phyloP scores from a whole-genome alignment of 1,284 basidiomycete species.

The Rhodotorula sp. region DNA sequence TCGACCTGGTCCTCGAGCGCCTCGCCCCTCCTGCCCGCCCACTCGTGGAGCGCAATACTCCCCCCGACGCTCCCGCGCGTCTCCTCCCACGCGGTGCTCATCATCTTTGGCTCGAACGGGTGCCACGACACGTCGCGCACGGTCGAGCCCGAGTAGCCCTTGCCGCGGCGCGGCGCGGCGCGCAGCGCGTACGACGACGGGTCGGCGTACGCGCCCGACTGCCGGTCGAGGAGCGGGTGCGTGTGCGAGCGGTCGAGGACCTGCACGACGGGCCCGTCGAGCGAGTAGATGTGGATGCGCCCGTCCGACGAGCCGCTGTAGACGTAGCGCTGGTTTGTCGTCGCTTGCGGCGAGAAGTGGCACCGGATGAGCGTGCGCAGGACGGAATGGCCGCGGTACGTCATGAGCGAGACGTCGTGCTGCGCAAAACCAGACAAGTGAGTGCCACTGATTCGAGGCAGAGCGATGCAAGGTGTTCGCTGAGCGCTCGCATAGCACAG shows the following conservation, averaged over 20 bases:
- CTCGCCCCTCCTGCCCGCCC: conserved; percentile 76
- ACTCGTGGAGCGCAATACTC: conserved; percentile 83
- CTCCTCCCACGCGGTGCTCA: conserved; percentile 66
- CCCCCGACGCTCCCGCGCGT: conserved; percentile 60
- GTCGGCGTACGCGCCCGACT: conserved; percentile 44
- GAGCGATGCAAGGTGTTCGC: neutral
- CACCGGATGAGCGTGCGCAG: conserved; percentile 90
- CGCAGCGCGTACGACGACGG: conserved; percentile 47
- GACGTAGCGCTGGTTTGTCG: conserved; percentile 88
- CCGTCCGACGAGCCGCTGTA: conserved; percentile 89
- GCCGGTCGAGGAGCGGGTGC: conserved; percentile 63
- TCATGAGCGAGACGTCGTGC: conserved; percentile 91
- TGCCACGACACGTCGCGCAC: conserved; percentile 95
- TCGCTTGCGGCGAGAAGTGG: conserved; percentile 88
- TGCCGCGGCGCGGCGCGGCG: conserved; percentile 27
- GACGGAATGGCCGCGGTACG: conserved; percentile 90
- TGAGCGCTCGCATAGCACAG: neutral
- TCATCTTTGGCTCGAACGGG: conserved; percentile 79
- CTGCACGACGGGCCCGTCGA: conserved; percentile 82
- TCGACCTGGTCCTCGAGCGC: conserved; percentile 74
- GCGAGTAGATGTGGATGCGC: conserved; percentile 84
- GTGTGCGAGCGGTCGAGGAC: conserved; percentile 78
- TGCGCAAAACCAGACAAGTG: conserved; percentile 53
- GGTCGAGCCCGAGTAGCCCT: conserved; percentile 29
- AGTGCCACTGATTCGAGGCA: too few relatives aligned